Conservation (phyloP, 345 rosid species). For the Euclidium syriacum region DNA sequence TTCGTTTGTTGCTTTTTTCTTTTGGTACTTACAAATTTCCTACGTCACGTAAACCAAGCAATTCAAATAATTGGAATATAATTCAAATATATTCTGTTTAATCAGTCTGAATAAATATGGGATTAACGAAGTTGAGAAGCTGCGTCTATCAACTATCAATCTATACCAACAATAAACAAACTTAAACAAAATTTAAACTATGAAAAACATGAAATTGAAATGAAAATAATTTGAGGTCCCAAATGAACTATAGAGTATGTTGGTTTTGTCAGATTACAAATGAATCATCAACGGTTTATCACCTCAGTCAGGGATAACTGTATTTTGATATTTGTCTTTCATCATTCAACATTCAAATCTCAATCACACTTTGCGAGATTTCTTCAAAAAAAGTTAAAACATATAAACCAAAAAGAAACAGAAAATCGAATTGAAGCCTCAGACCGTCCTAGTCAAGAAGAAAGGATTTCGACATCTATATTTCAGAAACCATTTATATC, state of each 20-base stretch:
- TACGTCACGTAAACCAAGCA: too few species aligned
- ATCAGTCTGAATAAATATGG: too few species aligned
- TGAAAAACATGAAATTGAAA: neutral
- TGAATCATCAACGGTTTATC: constrained; percentile 10
- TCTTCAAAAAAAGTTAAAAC: neutral
- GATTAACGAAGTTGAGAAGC: neutral
- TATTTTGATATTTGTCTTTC: neutral
- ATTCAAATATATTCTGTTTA: too few species aligned
- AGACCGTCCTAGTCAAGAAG: constrained; percentile 11
- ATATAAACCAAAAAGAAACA: neutral
- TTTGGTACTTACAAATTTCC: too few species aligned
- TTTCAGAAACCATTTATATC: constrained; percentile 5
- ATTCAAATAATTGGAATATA: too few species aligned
- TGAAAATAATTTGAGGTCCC: neutral
- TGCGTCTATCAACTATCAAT: neutral
- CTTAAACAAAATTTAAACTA: neutral
- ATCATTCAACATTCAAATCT: constrained; percentile 5
- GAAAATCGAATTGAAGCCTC: neutral
- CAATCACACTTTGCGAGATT: neutral
- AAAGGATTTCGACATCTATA: neutral
- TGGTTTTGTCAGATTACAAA: constrained; percentile 7
- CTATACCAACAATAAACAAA: neutral
- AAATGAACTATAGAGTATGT: neutral
- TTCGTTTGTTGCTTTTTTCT: too few species aligned
- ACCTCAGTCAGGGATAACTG: constrained; percentile 30